A percentile compares a stretch with the other conserved stretches of the same genome.
Evolutionary conservation across 202 grass and related monocot genomes (phyloP).

Genomic region (Brachypodium distachyon): DNA sequence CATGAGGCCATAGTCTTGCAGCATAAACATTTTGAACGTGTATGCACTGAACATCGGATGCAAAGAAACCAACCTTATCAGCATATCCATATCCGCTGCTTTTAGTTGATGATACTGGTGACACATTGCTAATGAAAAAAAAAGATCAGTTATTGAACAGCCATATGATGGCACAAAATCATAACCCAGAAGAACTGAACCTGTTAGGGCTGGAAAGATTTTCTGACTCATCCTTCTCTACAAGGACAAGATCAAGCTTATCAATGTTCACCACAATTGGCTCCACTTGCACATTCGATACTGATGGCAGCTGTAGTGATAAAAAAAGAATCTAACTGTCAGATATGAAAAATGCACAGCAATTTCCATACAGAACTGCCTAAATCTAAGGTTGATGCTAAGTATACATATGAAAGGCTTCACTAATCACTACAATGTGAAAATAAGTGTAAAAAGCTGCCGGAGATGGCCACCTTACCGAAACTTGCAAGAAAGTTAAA

Average conservation of each 20-base stretch:
- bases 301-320: constrained; percentile 75
- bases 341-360: neutral
- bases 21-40: neutral
- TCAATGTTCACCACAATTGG: constrained; percentile 88
- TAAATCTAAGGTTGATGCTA: neutral
- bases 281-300: constrained; percentile 98
- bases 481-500: neutral
- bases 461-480: neutral
- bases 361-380: neutral
- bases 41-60: neutral
- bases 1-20: constrained; percentile 4
- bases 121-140: constrained; percentile 37
- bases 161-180: neutral
- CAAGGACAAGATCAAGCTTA: constrained; percentile 86
- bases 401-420: neutral
- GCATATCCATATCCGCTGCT: constrained; percentile 93
- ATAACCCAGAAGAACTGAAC: constrained; percentile 20
- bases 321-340: neutral
- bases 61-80: constrained; percentile 70
- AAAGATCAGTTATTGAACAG: constrained; percentile 13
- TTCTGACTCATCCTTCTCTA: constrained; percentile 76
- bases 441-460: neutral
- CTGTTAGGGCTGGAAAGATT: constrained; percentile 68
- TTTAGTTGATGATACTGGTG: constrained; percentile 45
- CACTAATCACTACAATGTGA: neutral